Percentiles rank a stretch among this genome's conserved stretches.
Conservation (phyloP, 2,329 filamentous ascomycete species). For the Ascosphaera apis region DNA sequence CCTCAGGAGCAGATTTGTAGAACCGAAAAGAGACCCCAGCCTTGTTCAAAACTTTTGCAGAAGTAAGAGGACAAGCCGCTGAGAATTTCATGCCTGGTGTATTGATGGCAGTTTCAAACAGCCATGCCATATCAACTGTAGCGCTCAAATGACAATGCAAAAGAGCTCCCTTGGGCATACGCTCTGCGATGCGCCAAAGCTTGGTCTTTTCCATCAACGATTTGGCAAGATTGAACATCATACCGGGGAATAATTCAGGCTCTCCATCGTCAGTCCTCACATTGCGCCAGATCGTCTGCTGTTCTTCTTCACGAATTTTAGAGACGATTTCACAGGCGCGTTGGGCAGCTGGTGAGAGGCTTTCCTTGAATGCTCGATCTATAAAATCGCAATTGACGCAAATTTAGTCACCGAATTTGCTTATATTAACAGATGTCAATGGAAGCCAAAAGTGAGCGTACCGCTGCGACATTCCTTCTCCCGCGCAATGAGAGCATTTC, state of each 20-base stretch:
- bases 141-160: slow-evolving; percentile 78
- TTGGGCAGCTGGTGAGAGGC: slow-evolving; percentile 54
- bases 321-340: slow-evolving; percentile 61
- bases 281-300: slow-evolving; percentile 54
- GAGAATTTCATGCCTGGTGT: slow-evolving; percentile 52
- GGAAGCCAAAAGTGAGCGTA: slow-evolving; percentile 1
- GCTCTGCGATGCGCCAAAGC: slow-evolving; percentile 63
- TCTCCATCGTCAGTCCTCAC: slow-evolving; percentile 38
- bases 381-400: slow-evolving; percentile 2
- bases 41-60: slow-evolving; percentile 28
- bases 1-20: slow-evolving; percentile 20
- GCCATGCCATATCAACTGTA: slow-evolving; percentile 69
- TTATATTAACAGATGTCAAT: slow-evolving; percentile 1
- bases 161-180: slow-evolving; percentile 67
- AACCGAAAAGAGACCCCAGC: slow-evolving; percentile 40
- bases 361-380: slow-evolving; percentile 14
- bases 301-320: slow-evolving; percentile 56
- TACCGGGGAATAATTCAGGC: slow-evolving; percentile 55
- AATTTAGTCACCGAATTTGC: slow-evolving; percentile 3
- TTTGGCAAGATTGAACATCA: slow-evolving; percentile 81
- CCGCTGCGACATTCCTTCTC: slow-evolving; percentile 5
- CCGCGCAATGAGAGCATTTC: slow-evolving; percentile 3
- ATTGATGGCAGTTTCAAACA: slow-evolving; percentile 46
- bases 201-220: slow-evolving; percentile 65
- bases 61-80: slow-evolving; percentile 33